Evolutionary conservation across 2,329 filamentous ascomycete genomes (phyloP).

Genomic region (Rhynchosporium secalis): DNA sequence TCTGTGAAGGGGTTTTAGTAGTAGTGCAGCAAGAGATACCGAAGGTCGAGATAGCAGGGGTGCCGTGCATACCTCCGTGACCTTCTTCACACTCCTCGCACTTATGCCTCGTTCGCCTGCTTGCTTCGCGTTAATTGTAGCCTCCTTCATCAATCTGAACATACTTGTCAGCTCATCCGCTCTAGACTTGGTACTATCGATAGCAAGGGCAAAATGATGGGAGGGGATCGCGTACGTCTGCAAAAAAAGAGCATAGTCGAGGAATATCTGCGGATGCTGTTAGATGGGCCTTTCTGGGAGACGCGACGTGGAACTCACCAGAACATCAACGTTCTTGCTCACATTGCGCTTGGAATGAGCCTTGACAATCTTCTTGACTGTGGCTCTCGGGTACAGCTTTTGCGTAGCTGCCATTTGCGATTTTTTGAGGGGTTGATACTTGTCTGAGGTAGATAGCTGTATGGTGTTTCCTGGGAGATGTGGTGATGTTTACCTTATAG

Average conservation of each 20-base stretch:
- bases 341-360: slow-evolving; percentile 79
- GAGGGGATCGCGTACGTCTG: slow-evolving; percentile 50
- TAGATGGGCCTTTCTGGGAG: slow-evolving; percentile 18
- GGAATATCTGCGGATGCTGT: slow-evolving; percentile 65
- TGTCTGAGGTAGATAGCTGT: neutral
- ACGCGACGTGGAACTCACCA: slow-evolving; percentile 54
- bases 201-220: neutral
- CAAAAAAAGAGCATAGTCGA: slow-evolving; percentile 83
- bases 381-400: slow-evolving; percentile 80
- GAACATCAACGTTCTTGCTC: slow-evolving; percentile 82
- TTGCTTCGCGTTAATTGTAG: slow-evolving; percentile 72
- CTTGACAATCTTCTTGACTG: slow-evolving; percentile 86
- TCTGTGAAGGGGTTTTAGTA: neutral
- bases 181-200: neutral
- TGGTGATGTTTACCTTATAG: neutral
- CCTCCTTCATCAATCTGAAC: slow-evolving; percentile 73
- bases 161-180: slow-evolving; percentile 22
- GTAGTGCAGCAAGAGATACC: neutral
- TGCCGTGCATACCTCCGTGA: slow-evolving; percentile 62
- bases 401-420: slow-evolving; percentile 49
- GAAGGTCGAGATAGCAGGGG: neutral
- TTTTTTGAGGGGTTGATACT: neutral
- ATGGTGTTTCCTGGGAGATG: neutral
- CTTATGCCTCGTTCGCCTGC: slow-evolving; percentile 71
- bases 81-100: slow-evolving; percentile 75